phyloP scores from a whole-genome alignment of 495 filamentous ascomycete genomes.

The Parathielavia hyrcaniae region DNA sequence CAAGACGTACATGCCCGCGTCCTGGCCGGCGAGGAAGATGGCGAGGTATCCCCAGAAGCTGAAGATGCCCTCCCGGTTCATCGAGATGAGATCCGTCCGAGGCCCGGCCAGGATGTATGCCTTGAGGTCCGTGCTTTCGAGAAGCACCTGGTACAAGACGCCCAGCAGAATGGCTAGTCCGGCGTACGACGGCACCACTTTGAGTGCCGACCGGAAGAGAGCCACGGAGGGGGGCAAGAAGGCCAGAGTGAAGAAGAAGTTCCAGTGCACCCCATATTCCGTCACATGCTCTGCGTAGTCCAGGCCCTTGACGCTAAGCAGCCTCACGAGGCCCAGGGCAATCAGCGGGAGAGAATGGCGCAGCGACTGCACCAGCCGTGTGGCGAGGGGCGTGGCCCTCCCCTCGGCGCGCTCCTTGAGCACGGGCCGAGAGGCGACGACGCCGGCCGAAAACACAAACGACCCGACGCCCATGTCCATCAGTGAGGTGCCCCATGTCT shows the following conservation, averaged over 20 bases:
- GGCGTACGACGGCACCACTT: conserved; percentile 63
- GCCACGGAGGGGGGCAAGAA: conserved; percentile 86
- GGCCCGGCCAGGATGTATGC: conserved; percentile 79
- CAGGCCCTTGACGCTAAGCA: conserved; percentile 85
- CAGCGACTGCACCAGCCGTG: conserved; percentile 55
- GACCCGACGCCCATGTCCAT: conserved; percentile 98
- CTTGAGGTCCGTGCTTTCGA: conserved; percentile 74
- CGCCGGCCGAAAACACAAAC: conserved; percentile 92
- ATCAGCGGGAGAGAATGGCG: conserved; percentile 80
- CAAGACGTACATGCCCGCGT: conserved; percentile 69
- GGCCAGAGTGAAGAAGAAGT: conserved; percentile 97
- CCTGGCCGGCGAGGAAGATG: conserved; percentile 88
- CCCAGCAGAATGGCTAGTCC: conserved; percentile 60
- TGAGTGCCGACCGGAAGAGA: conserved; percentile 63
- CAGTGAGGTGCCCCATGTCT: conserved; percentile 95
- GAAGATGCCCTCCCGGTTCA: conserved; percentile 90
- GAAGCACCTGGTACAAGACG: conserved; percentile 60
- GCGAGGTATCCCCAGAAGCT: conserved; percentile 91
- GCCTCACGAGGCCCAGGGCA: conserved; percentile 68
- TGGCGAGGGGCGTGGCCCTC: conserved; percentile 42
- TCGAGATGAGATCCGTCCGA: conserved; percentile 66
- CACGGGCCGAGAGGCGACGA: conserved; percentile 85
- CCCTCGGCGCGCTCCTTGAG: conserved; percentile 59
- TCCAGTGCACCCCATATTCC: conserved; percentile 98
- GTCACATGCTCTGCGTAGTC: conserved; percentile 97